Base-by-base conservation (phyloP, 176 grass and related monocot genomes). In the Oryza brachyantha region DNA sequence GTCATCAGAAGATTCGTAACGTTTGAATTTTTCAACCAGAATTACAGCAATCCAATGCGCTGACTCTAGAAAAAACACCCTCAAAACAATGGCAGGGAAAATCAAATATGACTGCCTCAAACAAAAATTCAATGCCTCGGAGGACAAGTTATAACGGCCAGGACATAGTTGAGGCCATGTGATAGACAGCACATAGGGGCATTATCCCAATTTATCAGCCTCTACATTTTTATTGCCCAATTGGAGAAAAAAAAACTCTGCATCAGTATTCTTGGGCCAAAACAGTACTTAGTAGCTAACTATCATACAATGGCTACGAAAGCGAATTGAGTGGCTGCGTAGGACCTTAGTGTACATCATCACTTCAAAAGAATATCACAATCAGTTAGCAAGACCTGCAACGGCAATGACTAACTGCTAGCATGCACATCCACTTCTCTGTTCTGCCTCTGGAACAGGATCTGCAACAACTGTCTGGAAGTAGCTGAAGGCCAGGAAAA, bases 341-440 rank as follows among this genome's bases (percentile, higher is more conserved):
- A 66, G 61, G 50, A 79, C 48, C 62, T 39, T 74, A 63, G 86
- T 79, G 68, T 84, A 84, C 68, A 88, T 50, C 45, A 85, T 43
- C 64, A 71, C 81, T 80, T 26, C 43, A 85, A 85, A 84, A 82
- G 66, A 81, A 89, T 89, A 71, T 38, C 60, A 58, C 73, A 82
- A 61, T 73, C 48, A 88, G 73, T 66, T 79, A 34, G 72, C 45
- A 79, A 79, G 89, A 88, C 28, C 66, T 81, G 59, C 48, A 81
- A 81, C 36, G 66, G 66, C 68, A 39, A 75, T 40, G 27, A 76
- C 54, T 75, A 81, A 77, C 75, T 70, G 75, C 78, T 95, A 99
- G 74, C 92, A 99, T 43, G 92, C 96, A 76, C 92, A 99, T 34
- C 90, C 90, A 21, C 92, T 81, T 83, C 87, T 95, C 80, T 83